A percentile compares a stretch with the other conserved stretches of the same genome.
Conservation (phyloP, 208 protist species). For the Vickermania spadyakhi region DNA sequence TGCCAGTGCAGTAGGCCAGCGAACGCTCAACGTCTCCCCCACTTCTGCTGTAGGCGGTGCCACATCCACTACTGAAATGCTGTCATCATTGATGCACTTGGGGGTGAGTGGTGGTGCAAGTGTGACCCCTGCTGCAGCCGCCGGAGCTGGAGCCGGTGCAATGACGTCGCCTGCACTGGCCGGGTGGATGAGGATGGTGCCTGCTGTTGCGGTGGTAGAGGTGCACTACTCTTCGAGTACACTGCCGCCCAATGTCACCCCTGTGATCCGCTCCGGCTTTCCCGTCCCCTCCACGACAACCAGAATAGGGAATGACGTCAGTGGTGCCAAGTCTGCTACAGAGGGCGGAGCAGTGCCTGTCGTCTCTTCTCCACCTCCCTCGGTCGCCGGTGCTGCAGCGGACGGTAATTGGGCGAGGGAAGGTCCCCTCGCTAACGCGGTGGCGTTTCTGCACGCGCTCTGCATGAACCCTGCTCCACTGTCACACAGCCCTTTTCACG, state of each 20-base stretch:
- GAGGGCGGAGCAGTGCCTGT: neutral
- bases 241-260: conserved; percentile 10
- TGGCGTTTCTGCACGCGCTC: neutral
- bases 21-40: too few relatives aligned
- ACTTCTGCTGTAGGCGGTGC: too few relatives aligned
- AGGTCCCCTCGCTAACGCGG: neutral
- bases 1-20: too few relatives aligned
- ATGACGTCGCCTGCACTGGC: too few relatives aligned
- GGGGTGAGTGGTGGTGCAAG: too few relatives aligned
- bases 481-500: neutral
- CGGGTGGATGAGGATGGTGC: too few relatives aligned
- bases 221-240: conserved; percentile 26
- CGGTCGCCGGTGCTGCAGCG: neutral
- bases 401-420: neutral
- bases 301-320: conserved; percentile 2
- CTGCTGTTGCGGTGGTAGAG: conserved; percentile 50
- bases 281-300: neutral
- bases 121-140: too few relatives aligned
- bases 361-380: too few relatives aligned
- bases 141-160: too few relatives aligned
- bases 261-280: conserved; percentile 1
- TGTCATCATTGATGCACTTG: too few relatives aligned
- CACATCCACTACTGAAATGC: too few relatives aligned
- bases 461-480: neutral
- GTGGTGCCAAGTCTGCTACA: neutral